Percentiles rank a stretch among this genome's conserved stretches.
Conservation (phyloP, 345 rosid species). For the Melastoma malabathricum region DNA sequence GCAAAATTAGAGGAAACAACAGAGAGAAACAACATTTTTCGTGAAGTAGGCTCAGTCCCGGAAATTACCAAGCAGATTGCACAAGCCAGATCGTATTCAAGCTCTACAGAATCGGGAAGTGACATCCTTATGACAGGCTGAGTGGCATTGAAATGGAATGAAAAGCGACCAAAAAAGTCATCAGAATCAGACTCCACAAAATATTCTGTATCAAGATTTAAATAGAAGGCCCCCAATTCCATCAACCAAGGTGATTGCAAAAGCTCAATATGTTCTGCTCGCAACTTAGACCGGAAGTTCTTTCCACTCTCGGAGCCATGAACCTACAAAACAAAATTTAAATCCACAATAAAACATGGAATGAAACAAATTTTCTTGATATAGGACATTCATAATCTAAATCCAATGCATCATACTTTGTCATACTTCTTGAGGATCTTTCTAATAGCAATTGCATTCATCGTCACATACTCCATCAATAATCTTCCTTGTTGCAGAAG, state of each 20-base stretch:
- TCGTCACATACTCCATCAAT: constrained; percentile 62
- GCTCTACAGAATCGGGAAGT: constrained; percentile 45
- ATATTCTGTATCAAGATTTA: constrained; percentile 47
- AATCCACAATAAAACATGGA: background rate
- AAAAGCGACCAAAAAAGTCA: constrained; percentile 37
- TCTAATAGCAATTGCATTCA: constrained; percentile 81
- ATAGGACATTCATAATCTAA: too few species aligned
- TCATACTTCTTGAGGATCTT: constrained; percentile 94
- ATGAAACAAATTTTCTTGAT: too few species aligned
- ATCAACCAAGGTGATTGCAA: constrained; percentile 93
- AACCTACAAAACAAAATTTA: constrained; percentile 22
- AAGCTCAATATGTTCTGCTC: constrained; percentile 72
- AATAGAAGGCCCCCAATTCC: constrained; percentile 79
- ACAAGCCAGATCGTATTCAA: constrained; percentile 72
- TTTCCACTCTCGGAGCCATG: constrained; percentile 75
- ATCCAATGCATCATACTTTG: constrained; percentile 37
- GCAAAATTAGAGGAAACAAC: background rate
- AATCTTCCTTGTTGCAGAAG: constrained; percentile 59
- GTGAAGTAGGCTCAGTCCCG: background rate
- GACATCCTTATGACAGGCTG: constrained; percentile 44
- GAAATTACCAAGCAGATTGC: constrained; percentile 66
- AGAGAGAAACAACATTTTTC: background rate
- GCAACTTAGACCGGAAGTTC: constrained; percentile 69
- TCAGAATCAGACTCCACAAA: constrained; percentile 19
- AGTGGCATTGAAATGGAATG: constrained; percentile 35